Evolutionary conservation across 306 rosid species (phyloP), one percentile per base, ranked within the genome.

Genomic region (Mimosa bimucronata): DNA sequence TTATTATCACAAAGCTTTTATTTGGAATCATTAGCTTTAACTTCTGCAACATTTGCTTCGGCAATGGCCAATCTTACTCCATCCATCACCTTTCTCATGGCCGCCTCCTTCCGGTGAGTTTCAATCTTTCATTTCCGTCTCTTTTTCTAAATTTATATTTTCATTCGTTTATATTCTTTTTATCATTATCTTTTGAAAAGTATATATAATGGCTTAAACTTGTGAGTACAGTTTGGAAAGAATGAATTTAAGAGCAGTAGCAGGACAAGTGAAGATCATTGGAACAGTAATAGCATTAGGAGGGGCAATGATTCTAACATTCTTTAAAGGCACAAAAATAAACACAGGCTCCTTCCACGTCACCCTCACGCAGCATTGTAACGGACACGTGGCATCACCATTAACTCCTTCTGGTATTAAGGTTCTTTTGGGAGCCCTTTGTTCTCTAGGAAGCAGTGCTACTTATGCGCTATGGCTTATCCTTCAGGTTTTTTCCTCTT

Each of bases 1-100:
- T 28, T 90, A 3, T 53, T 94, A 74, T 70, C 88, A 30, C 97
- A 90, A 76, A 91, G 87, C 71, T 73, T 94, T 38, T 84, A 90
- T n/a, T n/a, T n/a, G n/a, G n/a, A n/a, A n/a, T n/a, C n/a, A n/a
- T n/a, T n/a, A n/a, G n/a, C n/a, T n/a, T n/a, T n/a, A n/a, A n/a
- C n/a, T n/a, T n/a, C n/a, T n/a, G n/a, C n/a, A n/a, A n/a, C n/a
- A n/a, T n/a, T 85, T 86, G 85, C 86, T 38, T 81, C 95, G 0
- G 97, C 98, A 45, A 87, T 89, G 79, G 4, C 58, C 42, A 92
- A 94, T 58, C 92, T 94, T 31, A 0, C 52, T 80, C 98, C 98
- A 16, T 92, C 86, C 76, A 13, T 90, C n/a, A 93, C 98, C n/a
- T 93, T 90, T 57, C 34, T 88, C 9, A 61, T 91, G 78, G 95